These are phyloP conservation scores for Aureobasidium mangrovei DNA, from an alignment of 2,329 filamentous ascomycete genomes.

Conservation along the genomic window DNA sequence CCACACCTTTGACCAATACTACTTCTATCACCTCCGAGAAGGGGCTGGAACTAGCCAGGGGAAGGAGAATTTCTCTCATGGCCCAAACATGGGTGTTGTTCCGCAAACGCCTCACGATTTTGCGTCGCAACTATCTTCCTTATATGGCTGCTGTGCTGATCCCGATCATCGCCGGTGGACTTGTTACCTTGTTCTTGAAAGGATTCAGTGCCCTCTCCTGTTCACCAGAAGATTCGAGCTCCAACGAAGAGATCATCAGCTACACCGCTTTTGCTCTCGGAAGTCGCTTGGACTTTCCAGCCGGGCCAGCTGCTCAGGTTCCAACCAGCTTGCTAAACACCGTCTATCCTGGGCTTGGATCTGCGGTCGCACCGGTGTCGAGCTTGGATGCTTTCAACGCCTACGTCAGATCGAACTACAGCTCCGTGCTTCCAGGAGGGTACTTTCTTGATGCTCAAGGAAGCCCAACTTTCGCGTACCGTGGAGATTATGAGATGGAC, in stretches of 20 bases:
- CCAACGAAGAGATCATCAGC: not conserved
- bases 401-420: constrained; percentile 54
- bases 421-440: constrained; percentile 65
- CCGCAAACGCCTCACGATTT: constrained; percentile 65
- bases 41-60: constrained; percentile 50
- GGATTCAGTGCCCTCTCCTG: constrained; percentile 44
- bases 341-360: constrained; percentile 21
- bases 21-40: constrained; percentile 19
- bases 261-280: constrained; percentile 20
- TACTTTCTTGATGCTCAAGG: constrained; percentile 59
- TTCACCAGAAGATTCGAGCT: constrained; percentile 27
- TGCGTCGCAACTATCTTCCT: constrained; percentile 69
- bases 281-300: constrained; percentile 27
- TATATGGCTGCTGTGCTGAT: constrained; percentile 67
- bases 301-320: constrained; percentile 31
- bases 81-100: constrained; percentile 68
- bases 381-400: constrained; percentile 59
- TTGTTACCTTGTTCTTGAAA: constrained; percentile 69
- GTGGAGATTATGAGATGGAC: constrained; percentile 55
- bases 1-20: constrained; percentile 12
- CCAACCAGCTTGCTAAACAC: constrained; percentile 24
- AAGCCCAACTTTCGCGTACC: constrained; percentile 61
- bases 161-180: constrained; percentile 67
- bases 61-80: constrained; percentile 58
- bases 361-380: constrained; percentile 46